Percentiles rank a stretch among this genome's conserved stretches.
Conservation (phyloP, 1,284 basidiomycete species). For the Ganoderma sinense region DNA sequence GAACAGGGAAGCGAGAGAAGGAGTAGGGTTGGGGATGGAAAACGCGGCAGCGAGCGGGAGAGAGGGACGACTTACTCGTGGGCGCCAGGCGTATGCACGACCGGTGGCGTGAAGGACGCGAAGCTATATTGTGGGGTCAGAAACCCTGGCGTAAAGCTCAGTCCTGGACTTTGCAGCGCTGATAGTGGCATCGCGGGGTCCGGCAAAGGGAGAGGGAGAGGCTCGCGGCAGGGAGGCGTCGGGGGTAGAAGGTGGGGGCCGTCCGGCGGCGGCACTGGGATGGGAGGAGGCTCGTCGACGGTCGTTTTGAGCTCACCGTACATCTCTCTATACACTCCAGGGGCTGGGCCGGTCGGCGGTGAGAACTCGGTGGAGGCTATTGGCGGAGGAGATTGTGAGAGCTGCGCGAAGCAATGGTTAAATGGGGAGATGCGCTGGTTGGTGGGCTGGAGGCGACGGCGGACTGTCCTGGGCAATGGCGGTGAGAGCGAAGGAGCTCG, state of each 20-base stretch:
- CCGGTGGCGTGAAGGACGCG: slow-evolving; percentile 29
- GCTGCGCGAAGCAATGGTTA: slow-evolving; percentile 21
- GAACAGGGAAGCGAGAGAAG: neutral
- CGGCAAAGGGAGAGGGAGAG: slow-evolving; percentile 14
- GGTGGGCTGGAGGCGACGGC: slow-evolving; percentile 1
- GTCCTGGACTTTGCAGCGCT: slow-evolving; percentile 19
- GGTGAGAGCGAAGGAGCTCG: slow-evolving; percentile 12
- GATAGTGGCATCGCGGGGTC: slow-evolving; percentile 18
- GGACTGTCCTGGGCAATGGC: slow-evolving; percentile 11
- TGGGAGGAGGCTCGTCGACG: slow-evolving; percentile 27
- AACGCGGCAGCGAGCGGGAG: neutral
- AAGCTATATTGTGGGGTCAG: slow-evolving; percentile 28
- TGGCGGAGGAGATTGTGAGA: slow-evolving; percentile 21
- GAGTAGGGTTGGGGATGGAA: neutral
- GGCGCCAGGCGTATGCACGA: slow-evolving; percentile 26
- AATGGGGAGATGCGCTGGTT: slow-evolving; percentile 9
- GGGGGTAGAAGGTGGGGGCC: slow-evolving; percentile 29
- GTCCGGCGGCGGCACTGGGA: slow-evolving; percentile 27
- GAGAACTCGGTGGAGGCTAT: slow-evolving; percentile 14
- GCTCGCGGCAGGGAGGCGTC: slow-evolving; percentile 26
- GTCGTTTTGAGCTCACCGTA: slow-evolving; percentile 21
- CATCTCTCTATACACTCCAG: slow-evolving; percentile 15
- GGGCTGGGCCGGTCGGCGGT: slow-evolving; percentile 25
- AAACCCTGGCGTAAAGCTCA: slow-evolving; percentile 20
- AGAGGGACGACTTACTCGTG: slow-evolving; percentile 25